Evolutionary conservation across 305 asterid genomes (phyloP).

Genomic region (Withania somnifera): DNA sequence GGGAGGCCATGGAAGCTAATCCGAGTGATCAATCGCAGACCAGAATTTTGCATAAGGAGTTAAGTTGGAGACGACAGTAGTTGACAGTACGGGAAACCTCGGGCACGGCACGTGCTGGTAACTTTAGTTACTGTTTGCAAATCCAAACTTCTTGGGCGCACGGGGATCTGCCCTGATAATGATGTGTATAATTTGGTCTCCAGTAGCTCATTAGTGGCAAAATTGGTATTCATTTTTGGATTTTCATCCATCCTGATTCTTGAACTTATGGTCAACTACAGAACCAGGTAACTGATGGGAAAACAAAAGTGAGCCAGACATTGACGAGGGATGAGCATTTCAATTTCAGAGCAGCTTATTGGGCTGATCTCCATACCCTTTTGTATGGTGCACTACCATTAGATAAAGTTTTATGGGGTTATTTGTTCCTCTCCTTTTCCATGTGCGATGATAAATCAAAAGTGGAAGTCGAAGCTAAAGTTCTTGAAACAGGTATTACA

Average conservation of each 20-base stretch:
- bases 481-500: constrained; percentile 36
- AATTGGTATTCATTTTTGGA: not conserved
- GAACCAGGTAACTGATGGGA: constrained; percentile 53
- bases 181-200: not conserved
- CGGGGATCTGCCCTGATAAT: not conserved
- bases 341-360: constrained; percentile 63
- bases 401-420: constrained; percentile 58
- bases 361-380: constrained; percentile 69
- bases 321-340: constrained; percentile 56
- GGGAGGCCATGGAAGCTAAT: not conserved
- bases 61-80: not conserved
- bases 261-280: constrained; percentile 7
- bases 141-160: not conserved
- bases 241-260: not conserved
- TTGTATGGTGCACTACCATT: constrained; percentile 41
- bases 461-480: constrained; percentile 32
- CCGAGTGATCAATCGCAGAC: not conserved
- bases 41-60: not conserved
- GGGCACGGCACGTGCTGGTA: not conserved
- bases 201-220: not conserved
- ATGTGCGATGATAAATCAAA: constrained; percentile 30
- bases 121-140: not conserved
- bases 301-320: constrained; percentile 40
- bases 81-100: not conserved
- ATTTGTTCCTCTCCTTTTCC: constrained; percentile 34